Evolutionary conservation across 306 rosid genomes (phyloP).

Genomic region (Morella rubra): DNA sequence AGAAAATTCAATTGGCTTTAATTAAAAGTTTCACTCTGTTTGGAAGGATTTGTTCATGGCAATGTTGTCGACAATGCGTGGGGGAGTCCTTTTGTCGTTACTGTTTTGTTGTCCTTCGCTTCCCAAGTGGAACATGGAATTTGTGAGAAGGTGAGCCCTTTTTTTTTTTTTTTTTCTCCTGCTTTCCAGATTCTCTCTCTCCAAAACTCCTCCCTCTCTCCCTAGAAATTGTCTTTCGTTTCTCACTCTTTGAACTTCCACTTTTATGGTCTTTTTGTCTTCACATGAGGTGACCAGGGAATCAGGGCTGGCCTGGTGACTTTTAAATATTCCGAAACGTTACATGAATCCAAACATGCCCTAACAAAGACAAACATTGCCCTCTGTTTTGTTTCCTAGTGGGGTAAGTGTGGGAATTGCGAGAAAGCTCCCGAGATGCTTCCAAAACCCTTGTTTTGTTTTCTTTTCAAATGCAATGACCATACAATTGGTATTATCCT

Average conservation of each 20-base stretch:
- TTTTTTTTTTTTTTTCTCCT: slow-evolving; percentile 5
- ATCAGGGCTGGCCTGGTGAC: slow-evolving; percentile 41
- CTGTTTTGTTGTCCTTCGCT: slow-evolving; percentile 50
- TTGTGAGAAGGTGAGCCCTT: slow-evolving; percentile 42
- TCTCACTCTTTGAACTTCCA: slow-evolving; percentile 17
- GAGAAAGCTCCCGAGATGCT: slow-evolving; percentile 31
- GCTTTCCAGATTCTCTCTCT: slow-evolving; percentile 17
- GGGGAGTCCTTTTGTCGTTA: slow-evolving; percentile 67
- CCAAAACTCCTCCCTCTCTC: slow-evolving; percentile 15
- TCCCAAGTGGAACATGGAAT: slow-evolving; percentile 60
- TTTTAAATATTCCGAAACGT: slow-evolving; percentile 51
- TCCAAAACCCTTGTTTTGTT: slow-evolving; percentile 52
- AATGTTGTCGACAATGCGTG: slow-evolving; percentile 73
- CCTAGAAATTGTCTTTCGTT: slow-evolving; percentile 26
- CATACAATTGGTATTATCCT: slow-evolving; percentile 58
- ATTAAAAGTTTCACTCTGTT: slow-evolving; percentile 33
- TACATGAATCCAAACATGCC: slow-evolving; percentile 52
- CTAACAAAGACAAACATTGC: slow-evolving; percentile 63
- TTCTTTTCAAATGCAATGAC: slow-evolving; percentile 45
- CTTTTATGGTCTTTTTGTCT: slow-evolving; percentile 50
- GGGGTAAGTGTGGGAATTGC: slow-evolving; percentile 45
- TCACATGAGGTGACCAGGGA: slow-evolving; percentile 52
- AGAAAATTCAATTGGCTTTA: slow-evolving; percentile 30
- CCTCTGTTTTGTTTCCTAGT: slow-evolving; percentile 50
- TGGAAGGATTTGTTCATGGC: slow-evolving; percentile 44